Conservation (phyloP, 441 rosid species). For the Macaranga tanarius region DNA sequence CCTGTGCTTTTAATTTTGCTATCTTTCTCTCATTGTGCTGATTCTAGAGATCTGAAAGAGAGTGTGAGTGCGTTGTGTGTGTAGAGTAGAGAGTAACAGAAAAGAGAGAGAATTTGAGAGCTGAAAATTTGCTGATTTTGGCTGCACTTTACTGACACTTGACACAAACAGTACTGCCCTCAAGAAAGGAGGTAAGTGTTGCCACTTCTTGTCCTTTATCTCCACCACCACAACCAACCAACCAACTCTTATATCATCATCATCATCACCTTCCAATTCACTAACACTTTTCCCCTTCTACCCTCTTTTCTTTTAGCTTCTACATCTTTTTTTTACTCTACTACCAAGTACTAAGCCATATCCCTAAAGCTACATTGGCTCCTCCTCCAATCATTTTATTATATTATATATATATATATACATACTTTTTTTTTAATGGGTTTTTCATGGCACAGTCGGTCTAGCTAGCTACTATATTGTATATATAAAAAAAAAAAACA, state of each 20-base stretch:
- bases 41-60: background rate
- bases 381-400: too few species aligned
- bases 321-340: background rate
- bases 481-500: too few species aligned
- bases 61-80: too few species aligned
- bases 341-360: background rate
- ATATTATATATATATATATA: too few species aligned
- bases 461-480: too few species aligned
- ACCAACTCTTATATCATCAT: too few species aligned
- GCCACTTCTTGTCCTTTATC: background rate
- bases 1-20: background rate
- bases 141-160: slow-evolving; percentile 11
- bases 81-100: background rate
- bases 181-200: slow-evolving; percentile 7
- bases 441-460: too few species aligned
- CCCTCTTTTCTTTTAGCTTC: background rate
- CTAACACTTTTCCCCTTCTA: background rate
- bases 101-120: slow-evolving; percentile 8
- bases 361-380: background rate
- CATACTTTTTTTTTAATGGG: too few species aligned
- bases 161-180: background rate
- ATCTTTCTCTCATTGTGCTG: background rate
- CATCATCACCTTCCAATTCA: background rate
- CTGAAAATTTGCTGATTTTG: background rate
- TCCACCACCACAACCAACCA: too few species aligned